A percentile compares a stretch with the other conserved stretches of the same genome.
Conservation (phyloP, 352 stramenopile genomes). For the Pythium sukuiense region DNA sequence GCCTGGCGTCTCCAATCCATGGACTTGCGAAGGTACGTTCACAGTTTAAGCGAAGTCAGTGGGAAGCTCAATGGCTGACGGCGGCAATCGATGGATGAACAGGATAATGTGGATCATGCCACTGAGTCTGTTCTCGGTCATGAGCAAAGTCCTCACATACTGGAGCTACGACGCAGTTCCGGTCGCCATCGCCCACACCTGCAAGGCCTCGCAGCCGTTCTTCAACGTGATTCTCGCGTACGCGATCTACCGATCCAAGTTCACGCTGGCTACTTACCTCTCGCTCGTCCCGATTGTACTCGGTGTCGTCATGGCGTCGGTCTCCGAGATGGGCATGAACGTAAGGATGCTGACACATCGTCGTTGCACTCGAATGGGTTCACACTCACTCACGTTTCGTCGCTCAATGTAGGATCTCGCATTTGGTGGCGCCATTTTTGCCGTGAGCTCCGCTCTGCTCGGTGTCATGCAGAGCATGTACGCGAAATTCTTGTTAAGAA, state of each 20-base stretch:
- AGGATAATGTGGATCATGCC: slow-evolving; percentile 78
- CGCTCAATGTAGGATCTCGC: slow-evolving; percentile 52
- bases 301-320: slow-evolving; percentile 77
- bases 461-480: slow-evolving; percentile 88
- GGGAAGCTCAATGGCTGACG: neutral
- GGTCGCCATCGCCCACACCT: slow-evolving; percentile 83
- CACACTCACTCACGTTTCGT: neutral
- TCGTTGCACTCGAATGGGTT: neutral
- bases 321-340: slow-evolving; percentile 89
- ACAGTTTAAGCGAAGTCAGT: neutral
- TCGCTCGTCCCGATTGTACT: slow-evolving; percentile 81
- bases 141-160: slow-evolving; percentile 83
- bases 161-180: slow-evolving; percentile 88
- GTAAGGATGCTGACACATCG: slow-evolving; percentile 21
- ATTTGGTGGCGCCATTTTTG: slow-evolving; percentile 65
- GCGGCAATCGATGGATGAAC: neutral
- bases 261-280: slow-evolving; percentile 73
- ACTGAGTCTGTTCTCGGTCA: slow-evolving; percentile 78
- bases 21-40: slow-evolving; percentile 37
- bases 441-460: slow-evolving; percentile 68
- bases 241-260: slow-evolving; percentile 69
- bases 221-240: slow-evolving; percentile 87
- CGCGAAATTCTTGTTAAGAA: slow-evolving; percentile 81
- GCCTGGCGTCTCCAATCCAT: slow-evolving; percentile 68
- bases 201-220: slow-evolving; percentile 85